Evolutionary conservation across 2,329 filamentous ascomycete species (phyloP).

Genomic region (Chrysoporthe deuterocubensis): DNA sequence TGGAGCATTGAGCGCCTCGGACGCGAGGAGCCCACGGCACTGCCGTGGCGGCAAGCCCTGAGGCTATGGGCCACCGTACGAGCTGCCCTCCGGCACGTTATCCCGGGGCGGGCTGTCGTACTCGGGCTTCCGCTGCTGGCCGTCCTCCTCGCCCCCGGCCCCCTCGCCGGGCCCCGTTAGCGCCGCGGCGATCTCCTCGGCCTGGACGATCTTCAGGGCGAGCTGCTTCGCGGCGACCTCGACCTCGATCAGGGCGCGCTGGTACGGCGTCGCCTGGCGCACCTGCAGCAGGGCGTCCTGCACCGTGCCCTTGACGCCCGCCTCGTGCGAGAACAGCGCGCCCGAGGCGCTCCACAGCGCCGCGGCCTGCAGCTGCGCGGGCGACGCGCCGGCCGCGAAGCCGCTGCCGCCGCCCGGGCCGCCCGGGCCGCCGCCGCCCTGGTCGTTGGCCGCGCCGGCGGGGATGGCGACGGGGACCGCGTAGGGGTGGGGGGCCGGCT

Average conservation of each 20-base stretch:
- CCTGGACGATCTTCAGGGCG: slow-evolving; percentile 56
- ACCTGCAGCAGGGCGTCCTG: slow-evolving; percentile 53
- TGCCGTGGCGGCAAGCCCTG: background rate
- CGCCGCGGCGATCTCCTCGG: slow-evolving; percentile 47
- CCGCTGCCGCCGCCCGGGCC: background rate
- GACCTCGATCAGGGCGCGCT: slow-evolving; percentile 54
- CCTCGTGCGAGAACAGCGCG: slow-evolving; percentile 37
- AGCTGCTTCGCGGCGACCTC: slow-evolving; percentile 60
- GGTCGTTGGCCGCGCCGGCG: slow-evolving; percentile 12
- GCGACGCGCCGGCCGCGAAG: slow-evolving; percentile 24
- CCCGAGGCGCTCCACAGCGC: slow-evolving; percentile 28
- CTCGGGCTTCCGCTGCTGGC: slow-evolving; percentile 16
- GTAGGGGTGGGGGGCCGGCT: slow-evolving; percentile 24
- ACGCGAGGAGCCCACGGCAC: background rate
- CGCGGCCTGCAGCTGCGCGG: slow-evolving; percentile 28
- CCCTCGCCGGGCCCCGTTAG: slow-evolving; percentile 34
- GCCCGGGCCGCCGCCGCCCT: slow-evolving; percentile 33
- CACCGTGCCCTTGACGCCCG: slow-evolving; percentile 47
- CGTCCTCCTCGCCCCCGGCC: slow-evolving; percentile 10
- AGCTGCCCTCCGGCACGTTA: slow-evolving; percentile 14
- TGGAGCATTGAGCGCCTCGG: too few species aligned
- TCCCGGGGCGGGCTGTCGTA: slow-evolving; percentile 21
- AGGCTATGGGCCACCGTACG: background rate
- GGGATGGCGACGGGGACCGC: slow-evolving; percentile 23
- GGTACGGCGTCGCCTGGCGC: slow-evolving; percentile 46